Evolutionary conservation across 768 basidiomycete genomes (phyloP), one percentile per base, ranked within the genome.

Genomic region (Boletus huronensis): DNA sequence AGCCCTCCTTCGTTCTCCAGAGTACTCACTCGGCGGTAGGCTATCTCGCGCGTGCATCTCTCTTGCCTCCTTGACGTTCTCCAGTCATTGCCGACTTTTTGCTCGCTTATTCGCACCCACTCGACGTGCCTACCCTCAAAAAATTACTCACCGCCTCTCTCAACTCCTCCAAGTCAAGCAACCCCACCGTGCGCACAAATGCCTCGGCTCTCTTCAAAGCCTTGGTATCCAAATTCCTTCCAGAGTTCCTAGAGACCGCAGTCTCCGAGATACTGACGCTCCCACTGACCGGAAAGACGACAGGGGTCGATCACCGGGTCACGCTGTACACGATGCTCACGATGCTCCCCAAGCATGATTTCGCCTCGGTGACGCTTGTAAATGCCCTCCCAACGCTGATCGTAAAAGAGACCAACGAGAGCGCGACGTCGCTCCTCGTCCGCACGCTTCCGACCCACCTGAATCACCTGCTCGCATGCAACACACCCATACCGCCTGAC

Each of bases 301-400:
- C 85, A 1, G 92, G 93, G 2, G 80, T 89, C 2, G 96, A 96
- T 52, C 93, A 98, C 67, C 84, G 95, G 17, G 69, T 84, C 5
- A 77, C 87, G 0, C 75, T 98, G 9, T 95, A 92, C 71, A 78
- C 82, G 1, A 92, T 98, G 85, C 77, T 93, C 2, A 72, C 77
- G 2, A 65, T 65, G 48, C 57, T 93, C 1, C 70, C 74, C 0
- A 76, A 85, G 3, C 81, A 80, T 5, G 60, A 74, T 3, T 55
- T 70, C 0, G 70, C 85, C 1, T 81, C 92, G 0, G 63, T 78
- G 41, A 69, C 72, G 1, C 65, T 77, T 6, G 70, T 73, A 0
- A 68, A 76, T 34, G 68, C 74, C 1, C 67, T 80, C 11, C 70
- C 77, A 3, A 62, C 73, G 0, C 65, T 84, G 16, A 70, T 85